Percentiles rank a stretch among this genome's conserved stretches.
phyloP scores from a whole-genome alignment of 176 grass and related monocot species.

The Aegilops speltoides region DNA sequence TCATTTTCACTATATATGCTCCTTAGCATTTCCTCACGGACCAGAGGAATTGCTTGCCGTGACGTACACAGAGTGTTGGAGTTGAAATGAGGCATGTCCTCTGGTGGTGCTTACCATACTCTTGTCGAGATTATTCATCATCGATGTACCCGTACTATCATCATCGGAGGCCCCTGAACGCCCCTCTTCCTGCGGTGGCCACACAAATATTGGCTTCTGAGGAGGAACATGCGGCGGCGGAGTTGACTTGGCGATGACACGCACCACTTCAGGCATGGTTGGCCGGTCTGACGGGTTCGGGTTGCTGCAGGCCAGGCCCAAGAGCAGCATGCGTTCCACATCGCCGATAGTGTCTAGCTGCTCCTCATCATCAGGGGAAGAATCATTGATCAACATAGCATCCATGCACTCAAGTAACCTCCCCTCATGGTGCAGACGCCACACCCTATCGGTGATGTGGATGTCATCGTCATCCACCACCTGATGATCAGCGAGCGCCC shows the following conservation, averaged over 20 bases:
- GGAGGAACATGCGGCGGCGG: not conserved
- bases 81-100: not conserved
- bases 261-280: constrained; percentile 12
- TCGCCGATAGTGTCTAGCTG: not conserved
- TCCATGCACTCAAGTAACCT: not conserved
- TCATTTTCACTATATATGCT: not conserved
- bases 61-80: not conserved
- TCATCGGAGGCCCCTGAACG: not conserved
- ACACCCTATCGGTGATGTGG: constrained; percentile 7
- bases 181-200: not conserved
- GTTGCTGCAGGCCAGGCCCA: not conserved
- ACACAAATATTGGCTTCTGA: not conserved
- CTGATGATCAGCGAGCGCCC: not conserved
- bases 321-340: not conserved
- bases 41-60: not conserved
- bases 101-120: not conserved
- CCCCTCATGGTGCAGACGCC: constrained; percentile 4
- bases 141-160: not conserved
- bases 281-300: not conserved
- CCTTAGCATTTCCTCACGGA: not conserved
- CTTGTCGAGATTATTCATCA: not conserved
- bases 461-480: not conserved
- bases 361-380: not conserved
- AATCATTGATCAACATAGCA: not conserved
- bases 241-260: not conserved